These are phyloP conservation scores for Elsinoe arachidis DNA, from an alignment of 2,329 filamentous ascomycete species.

Conservation along the genomic window DNA sequence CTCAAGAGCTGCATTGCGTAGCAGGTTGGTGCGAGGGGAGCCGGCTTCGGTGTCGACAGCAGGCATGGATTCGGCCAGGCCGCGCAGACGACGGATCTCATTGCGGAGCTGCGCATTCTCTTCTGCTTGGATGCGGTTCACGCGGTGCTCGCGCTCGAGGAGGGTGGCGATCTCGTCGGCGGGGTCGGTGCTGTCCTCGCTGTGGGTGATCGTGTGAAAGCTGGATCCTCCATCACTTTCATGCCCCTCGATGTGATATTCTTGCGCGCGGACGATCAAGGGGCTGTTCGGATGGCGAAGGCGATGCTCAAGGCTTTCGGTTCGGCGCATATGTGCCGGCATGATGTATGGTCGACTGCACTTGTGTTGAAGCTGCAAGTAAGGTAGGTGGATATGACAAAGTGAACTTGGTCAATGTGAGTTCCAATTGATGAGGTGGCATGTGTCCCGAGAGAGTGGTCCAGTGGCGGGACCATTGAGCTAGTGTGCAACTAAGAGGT, in stretches of 20 bases:
- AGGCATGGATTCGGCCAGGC: background rate
- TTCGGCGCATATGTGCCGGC: background rate
- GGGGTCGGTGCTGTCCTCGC: constrained; percentile 2
- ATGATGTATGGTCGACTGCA: background rate
- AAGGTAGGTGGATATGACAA: background rate
- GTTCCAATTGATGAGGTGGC: background rate
- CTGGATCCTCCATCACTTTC: background rate
- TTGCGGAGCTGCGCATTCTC: background rate
- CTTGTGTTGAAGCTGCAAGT: background rate
- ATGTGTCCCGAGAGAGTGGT: background rate
- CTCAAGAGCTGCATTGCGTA: background rate
- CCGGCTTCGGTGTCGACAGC: background rate
- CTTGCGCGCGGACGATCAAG: background rate
- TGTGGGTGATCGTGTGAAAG: constrained; percentile 4
- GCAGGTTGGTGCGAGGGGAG: background rate
- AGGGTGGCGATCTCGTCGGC: background rate
- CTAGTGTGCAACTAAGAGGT: background rate
- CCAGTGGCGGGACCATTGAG: background rate
- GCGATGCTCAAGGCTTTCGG: background rate
- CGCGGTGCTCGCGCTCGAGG: constrained; percentile 10
- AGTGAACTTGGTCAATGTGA: too few species aligned
- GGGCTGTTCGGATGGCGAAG: background rate
- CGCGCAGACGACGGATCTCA: constrained; percentile 3
- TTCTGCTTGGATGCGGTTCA: constrained; percentile 11
- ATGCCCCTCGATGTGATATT: background rate